Evolutionary conservation across 202 grass and related monocot species (phyloP), one percentile per base, ranked within the genome.

Genomic region (Tripidium arundinaceum): DNA sequence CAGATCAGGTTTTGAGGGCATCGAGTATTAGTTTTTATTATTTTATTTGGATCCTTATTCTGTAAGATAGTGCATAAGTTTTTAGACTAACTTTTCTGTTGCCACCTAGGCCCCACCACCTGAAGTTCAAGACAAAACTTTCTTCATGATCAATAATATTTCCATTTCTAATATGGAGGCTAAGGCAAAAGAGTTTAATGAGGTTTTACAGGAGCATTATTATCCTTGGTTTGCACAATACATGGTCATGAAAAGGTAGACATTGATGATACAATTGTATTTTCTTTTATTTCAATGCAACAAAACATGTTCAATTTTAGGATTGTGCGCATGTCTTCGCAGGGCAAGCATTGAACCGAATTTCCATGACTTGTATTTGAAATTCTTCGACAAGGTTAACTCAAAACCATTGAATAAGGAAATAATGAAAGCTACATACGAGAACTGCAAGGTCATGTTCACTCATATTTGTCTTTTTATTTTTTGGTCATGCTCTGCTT

Each of bases 231-330:
- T 95, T 84, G 92, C 92, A 62, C 89, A 90, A 54, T 95, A 95
- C 82, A 95, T 95, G 92, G 92, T 95, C 75, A 95, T 95, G 92
- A 95, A 95, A 88, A 95, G 92, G 92, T 95, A 73, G n/a, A n/a
- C n/a, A n/a, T n/a, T n/a, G n/a, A n/a, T n/a, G n/a, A n/a, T n/a
- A n/a, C n/a, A n/a, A n/a, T n/a, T n/a, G n/a, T n/a, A n/a, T n/a
- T n/a, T n/a, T n/a, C n/a, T n/a, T n/a, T 47, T 27, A 42, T 70
- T 52, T 22, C 33, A 55, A 76, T 18, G 40, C 70, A 19, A 27
- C 2, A 59, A 24, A 36, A 43, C 68, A 46, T 49, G 39, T 49
- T 79, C 84, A 81, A n/a, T n/a, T n/a, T n/a, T n/a, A n/a, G n/a
- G n/a, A n/a, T n/a, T n/a, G n/a, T n/a, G n/a, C n/a, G n/a, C n/a